phyloP scores from a whole-genome alignment of 176 grass and related monocot genomes.

The Phragmites australis region DNA sequence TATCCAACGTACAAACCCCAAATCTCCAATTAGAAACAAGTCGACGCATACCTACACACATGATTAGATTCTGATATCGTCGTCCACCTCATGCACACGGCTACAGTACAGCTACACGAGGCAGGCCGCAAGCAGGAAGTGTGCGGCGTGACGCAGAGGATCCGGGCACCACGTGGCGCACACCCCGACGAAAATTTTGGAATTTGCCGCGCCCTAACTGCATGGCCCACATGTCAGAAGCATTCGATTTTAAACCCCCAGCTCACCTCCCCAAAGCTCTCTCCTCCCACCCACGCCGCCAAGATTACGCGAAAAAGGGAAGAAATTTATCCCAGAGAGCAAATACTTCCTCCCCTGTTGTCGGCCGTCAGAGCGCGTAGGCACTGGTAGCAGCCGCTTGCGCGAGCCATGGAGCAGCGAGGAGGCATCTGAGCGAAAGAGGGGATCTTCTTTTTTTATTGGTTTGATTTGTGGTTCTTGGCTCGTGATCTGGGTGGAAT shows the following conservation, averaged over 20 bases:
- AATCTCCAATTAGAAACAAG: too few relatives aligned
- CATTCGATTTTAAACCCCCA: slow-evolving; percentile 36
- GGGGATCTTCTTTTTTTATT: neutral
- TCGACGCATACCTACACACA: neutral
- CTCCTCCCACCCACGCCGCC: neutral
- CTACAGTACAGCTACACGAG: neutral
- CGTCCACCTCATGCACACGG: neutral
- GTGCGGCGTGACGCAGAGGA: neutral
- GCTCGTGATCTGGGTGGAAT: neutral
- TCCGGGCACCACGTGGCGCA: slow-evolving; percentile 32
- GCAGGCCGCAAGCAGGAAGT: neutral
- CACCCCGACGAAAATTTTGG: slow-evolving; percentile 34
- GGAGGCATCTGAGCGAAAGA: neutral
- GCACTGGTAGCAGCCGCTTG: neutral
- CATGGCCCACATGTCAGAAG: slow-evolving; percentile 23
- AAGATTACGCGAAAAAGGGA: neutral
- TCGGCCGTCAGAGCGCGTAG: neutral
- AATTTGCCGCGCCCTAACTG: slow-evolving; percentile 51
- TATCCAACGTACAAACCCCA: neutral
- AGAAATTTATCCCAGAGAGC: neutral
- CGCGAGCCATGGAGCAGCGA: slow-evolving; percentile 3
- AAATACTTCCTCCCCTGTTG: neutral
- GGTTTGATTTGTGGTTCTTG: neutral
- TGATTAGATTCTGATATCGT: neutral
- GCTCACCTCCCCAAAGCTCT: neutral